A percentile compares a stretch with the other conserved stretches of the same genome.
These are phyloP conservation scores for Pseudogymnoascus pannorum DNA, from an alignment of 2,329 filamentous ascomycete species.

Conservation along the genomic window DNA sequence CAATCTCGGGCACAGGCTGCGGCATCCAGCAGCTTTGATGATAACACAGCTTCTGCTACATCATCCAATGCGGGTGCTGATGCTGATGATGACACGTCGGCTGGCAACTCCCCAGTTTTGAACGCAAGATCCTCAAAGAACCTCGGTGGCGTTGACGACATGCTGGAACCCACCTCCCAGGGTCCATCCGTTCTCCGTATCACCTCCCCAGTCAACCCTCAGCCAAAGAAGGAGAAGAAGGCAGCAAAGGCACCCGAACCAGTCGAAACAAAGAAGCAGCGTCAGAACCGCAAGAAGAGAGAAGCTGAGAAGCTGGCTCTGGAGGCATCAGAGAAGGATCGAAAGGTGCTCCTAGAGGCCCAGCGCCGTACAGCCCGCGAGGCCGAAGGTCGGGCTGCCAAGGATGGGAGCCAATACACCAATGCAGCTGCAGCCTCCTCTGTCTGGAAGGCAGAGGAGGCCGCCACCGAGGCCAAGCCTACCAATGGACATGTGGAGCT, in stretches of 20 bases:
- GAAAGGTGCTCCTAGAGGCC: slow-evolving; percentile 69
- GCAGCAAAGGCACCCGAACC: slow-evolving; percentile 53
- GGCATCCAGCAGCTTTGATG: slow-evolving; percentile 32
- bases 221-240: slow-evolving; percentile 56
- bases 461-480: slow-evolving; percentile 25
- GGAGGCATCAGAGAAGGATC: slow-evolving; percentile 70
- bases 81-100: slow-evolving; percentile 73
- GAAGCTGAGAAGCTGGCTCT: slow-evolving; percentile 70
- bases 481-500: slow-evolving; percentile 35
- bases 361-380: slow-evolving; percentile 76
- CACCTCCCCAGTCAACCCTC: slow-evolving; percentile 54
- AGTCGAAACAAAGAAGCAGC: slow-evolving; percentile 87
- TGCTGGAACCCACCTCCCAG: slow-evolving; percentile 68
- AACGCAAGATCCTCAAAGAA: slow-evolving; percentile 40
- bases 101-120: slow-evolving; percentile 57
- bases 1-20: slow-evolving; percentile 50
- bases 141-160: slow-evolving; percentile 69
- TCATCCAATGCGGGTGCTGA: slow-evolving; percentile 69
- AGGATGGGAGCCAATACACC: slow-evolving; percentile 63
- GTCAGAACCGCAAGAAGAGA: slow-evolving; percentile 83
- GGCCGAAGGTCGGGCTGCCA: slow-evolving; percentile 73
- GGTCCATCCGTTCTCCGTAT: slow-evolving; percentile 73
- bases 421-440: slow-evolving; percentile 33
- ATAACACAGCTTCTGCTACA: slow-evolving; percentile 43
- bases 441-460: slow-evolving; percentile 34